Percentiles rank a stretch among this genome's conserved stretches.
Evolutionary conservation across 2,329 filamentous ascomycete species (phyloP).

Genomic region (Neodidymelliopsis sp.): DNA sequence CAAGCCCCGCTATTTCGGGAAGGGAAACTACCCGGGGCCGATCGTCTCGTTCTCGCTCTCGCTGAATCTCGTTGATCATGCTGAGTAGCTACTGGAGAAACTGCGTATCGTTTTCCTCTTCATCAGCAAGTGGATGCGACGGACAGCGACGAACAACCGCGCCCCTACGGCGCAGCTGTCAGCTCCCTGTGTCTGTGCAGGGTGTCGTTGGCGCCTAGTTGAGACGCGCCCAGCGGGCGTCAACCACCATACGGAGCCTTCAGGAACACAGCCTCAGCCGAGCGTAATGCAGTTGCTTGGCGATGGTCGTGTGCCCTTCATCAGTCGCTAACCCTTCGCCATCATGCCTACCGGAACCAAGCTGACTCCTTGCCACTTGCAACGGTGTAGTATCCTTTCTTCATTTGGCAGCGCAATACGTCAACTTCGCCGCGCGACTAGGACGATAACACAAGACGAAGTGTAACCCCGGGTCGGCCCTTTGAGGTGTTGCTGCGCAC

Average conservation of each 20-base stretch:
- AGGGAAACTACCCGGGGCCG: slow-evolving; percentile 2
- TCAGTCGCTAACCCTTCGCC: slow-evolving; percentile 5
- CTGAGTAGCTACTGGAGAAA: not conserved
- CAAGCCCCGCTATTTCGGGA: slow-evolving; percentile 9
- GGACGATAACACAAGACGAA: not conserved
- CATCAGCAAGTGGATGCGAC: not conserved
- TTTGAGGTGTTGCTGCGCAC: slow-evolving; percentile 8
- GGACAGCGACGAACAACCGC: not conserved
- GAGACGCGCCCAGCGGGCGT: slow-evolving; percentile 16
- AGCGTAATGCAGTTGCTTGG: slow-evolving; percentile 13
- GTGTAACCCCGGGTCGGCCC: slow-evolving; percentile 13
- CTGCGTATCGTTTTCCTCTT: not conserved
- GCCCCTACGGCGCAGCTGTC: slow-evolving; percentile 5
- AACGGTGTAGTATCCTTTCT: not conserved
- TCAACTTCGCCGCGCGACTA: slow-evolving; percentile 5
- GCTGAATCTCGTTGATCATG: too few relatives aligned
- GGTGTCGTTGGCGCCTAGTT: slow-evolving; percentile 10
- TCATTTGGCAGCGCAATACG: slow-evolving; percentile 4
- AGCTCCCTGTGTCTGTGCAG: slow-evolving; percentile 8
- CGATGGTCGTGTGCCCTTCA: slow-evolving; percentile 16
- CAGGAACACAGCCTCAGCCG: slow-evolving; percentile 15
- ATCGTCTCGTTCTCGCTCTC: slow-evolving; percentile 8
- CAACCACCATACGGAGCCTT: slow-evolving; percentile 8
- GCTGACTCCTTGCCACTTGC: not conserved
- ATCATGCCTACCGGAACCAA: not conserved